Evolutionary conservation across 2,329 filamentous ascomycete species (phyloP).

Genomic region (Alternaria burnsii): DNA sequence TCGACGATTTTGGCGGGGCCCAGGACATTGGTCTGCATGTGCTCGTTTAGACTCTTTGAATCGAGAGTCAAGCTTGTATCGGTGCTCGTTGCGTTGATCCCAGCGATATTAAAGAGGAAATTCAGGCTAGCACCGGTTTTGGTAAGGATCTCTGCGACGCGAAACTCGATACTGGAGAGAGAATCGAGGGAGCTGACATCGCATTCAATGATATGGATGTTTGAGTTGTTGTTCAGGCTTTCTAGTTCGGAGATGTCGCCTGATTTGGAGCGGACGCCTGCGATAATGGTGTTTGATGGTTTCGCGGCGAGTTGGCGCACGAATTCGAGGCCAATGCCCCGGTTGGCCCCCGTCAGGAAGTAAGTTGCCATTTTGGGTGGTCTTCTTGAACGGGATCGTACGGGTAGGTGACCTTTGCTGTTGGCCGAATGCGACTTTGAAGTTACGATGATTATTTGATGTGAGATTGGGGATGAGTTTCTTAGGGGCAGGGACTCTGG

Average conservation of each 20-base stretch:
- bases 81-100: conserved; percentile 50
- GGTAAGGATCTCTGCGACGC: conserved; percentile 44
- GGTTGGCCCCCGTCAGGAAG: conserved; percentile 46
- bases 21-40: conserved; percentile 58
- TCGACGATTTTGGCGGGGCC: conserved; percentile 59
- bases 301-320: conserved; percentile 42
- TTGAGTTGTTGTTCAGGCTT: conserved; percentile 27
- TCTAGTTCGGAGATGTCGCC: conserved; percentile 42
- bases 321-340: conserved; percentile 45
- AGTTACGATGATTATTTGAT: conserved; percentile 7
- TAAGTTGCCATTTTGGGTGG: conserved; percentile 39
- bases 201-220: conserved; percentile 54
- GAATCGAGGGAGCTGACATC: conserved; percentile 48
- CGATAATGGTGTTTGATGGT: conserved; percentile 50
- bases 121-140: conserved; percentile 52
- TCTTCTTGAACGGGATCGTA: neutral
- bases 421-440: neutral
- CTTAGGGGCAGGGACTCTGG: neutral
- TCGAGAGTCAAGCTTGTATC: conserved; percentile 54
- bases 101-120: conserved; percentile 54
- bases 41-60: conserved; percentile 47
- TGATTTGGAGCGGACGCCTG: conserved; percentile 49
- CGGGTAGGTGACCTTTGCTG: neutral
- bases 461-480: conserved; percentile 12
- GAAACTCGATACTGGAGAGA: conserved; percentile 45